phyloP scores from a whole-genome alignment of 345 rosid species.

The Camelina neglecta region DNA sequence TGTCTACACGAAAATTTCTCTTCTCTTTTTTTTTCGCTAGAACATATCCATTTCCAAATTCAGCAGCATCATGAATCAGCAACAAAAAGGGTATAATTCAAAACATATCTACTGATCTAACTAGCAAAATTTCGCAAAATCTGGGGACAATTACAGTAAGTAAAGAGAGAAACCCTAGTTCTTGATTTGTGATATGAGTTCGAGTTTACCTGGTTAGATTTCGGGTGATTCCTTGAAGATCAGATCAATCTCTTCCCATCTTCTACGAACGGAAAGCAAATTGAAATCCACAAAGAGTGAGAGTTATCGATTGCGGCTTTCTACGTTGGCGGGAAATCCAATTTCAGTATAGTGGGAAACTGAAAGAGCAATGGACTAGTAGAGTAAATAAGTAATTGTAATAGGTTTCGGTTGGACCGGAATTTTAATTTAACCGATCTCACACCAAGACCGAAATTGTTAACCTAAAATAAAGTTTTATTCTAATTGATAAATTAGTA shows the following conservation, averaged over 20 bases:
- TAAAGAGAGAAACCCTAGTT: neutral
- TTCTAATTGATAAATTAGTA: neutral
- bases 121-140: neutral
- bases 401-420: slow-evolving; percentile 24
- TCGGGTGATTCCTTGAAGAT: neutral
- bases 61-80: slow-evolving; percentile 18
- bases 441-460: neutral
- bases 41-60: neutral
- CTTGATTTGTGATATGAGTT: neutral
- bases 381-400: neutral
- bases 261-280: neutral
- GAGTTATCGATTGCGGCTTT: slow-evolving; percentile 10
- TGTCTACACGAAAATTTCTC: slow-evolving; percentile 4
- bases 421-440: slow-evolving; percentile 15
- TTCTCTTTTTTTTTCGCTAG: too few relatives aligned
- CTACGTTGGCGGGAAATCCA: slow-evolving; percentile 35
- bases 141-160: neutral
- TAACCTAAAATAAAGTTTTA: neutral
- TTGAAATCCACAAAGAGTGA: neutral
- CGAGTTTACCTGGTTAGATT: slow-evolving; percentile 26
- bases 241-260: slow-evolving; percentile 12
- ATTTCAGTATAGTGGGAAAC: slow-evolving; percentile 36
- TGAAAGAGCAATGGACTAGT: neutral
- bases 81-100: neutral
- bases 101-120: neutral